Evolutionary conservation across 2,329 filamentous ascomycete species (phyloP).

Genomic region (Ophiostoma himal-ulmi): DNA sequence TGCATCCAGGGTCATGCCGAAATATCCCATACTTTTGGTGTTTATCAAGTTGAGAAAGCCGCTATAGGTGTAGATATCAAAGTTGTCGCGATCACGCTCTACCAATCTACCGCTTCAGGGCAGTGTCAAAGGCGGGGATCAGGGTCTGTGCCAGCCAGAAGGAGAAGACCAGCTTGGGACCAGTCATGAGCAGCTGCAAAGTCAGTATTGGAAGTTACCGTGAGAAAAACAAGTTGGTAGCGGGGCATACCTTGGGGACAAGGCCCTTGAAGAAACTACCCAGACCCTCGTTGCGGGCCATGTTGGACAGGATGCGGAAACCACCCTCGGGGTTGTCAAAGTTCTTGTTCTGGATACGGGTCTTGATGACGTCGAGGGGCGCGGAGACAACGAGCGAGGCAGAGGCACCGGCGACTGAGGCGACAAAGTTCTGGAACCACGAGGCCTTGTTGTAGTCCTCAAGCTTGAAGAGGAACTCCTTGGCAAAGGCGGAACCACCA

Average conservation of each 20-base stretch:
- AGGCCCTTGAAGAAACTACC: constrained; percentile 95
- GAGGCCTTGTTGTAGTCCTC: constrained; percentile 90
- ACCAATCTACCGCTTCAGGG: constrained; percentile 25
- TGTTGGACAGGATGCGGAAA: constrained; percentile 84
- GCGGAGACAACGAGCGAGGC: constrained; percentile 96
- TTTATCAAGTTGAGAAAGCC: background rate
- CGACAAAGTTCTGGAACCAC: constrained; percentile 96
- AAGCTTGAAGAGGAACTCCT: constrained; percentile 89
- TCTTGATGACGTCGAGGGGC: constrained; percentile 96
- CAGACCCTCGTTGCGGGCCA: constrained; percentile 84
- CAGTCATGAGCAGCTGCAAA: constrained; percentile 83
- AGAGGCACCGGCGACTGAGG: constrained; percentile 89
- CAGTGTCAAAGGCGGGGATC: constrained; percentile 76
- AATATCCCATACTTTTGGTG: background rate
- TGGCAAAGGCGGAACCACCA: constrained; percentile 92
- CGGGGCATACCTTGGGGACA: constrained; percentile 66
- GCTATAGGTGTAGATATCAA: background rate
- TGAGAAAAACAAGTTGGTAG: background rate
- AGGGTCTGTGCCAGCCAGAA: constrained; percentile 99
- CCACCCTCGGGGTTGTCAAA: constrained; percentile 97
- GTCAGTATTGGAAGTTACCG: background rate
- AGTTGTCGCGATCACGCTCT: background rate
- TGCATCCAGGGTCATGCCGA: background rate
- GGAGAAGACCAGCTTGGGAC: constrained; percentile 96
- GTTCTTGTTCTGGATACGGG: constrained; percentile 95